Percentiles rank a stretch among this genome's conserved stretches.
These are phyloP conservation scores for Fusarium liriodendri DNA, from an alignment of 2,329 filamentous ascomycete species.

Conservation along the genomic window DNA sequence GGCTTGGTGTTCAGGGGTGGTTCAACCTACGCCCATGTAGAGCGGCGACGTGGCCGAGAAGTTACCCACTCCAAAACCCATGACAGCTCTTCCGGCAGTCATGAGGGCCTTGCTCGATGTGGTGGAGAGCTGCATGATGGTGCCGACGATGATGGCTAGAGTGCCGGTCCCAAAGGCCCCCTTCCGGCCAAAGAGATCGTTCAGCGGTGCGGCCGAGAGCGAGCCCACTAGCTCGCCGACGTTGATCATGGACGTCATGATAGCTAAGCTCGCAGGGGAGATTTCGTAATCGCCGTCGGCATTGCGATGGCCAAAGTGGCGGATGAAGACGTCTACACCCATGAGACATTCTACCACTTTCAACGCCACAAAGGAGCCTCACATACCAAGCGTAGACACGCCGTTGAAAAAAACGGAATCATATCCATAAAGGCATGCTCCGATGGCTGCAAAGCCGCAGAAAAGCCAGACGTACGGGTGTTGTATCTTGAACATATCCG, in stretches of 20 bases:
- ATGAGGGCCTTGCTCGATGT: slow-evolving; percentile 38
- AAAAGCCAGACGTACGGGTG: slow-evolving; percentile 48
- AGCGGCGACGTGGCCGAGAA: slow-evolving; percentile 53
- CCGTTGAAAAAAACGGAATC: slow-evolving; percentile 52
- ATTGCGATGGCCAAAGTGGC: slow-evolving; percentile 46
- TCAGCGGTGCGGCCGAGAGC: slow-evolving; percentile 50
- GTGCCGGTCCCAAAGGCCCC: slow-evolving; percentile 45
- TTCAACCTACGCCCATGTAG: slow-evolving; percentile 48
- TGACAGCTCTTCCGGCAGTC: slow-evolving; percentile 40
- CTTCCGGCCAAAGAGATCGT: slow-evolving; percentile 50
- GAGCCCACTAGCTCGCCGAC: slow-evolving; percentile 53
- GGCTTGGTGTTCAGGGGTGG: neutral
- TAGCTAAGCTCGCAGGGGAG: slow-evolving; percentile 33
- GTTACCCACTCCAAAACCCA: slow-evolving; percentile 48
- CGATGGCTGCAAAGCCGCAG: slow-evolving; percentile 51
- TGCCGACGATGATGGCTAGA: slow-evolving; percentile 43
- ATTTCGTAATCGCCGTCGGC: slow-evolving; percentile 46
- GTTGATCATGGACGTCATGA: slow-evolving; percentile 54
- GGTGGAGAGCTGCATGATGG: slow-evolving; percentile 39
- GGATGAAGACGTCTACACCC: slow-evolving; percentile 44
- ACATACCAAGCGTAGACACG: slow-evolving; percentile 41
- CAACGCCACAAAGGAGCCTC: neutral
- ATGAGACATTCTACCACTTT: neutral
- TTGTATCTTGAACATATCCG: slow-evolving; percentile 36
- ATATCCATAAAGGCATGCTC: slow-evolving; percentile 52